These are phyloP conservation scores for Craspedostauros australis DNA, from an alignment of 108 stramenopile species.

Conservation along the genomic window DNA sequence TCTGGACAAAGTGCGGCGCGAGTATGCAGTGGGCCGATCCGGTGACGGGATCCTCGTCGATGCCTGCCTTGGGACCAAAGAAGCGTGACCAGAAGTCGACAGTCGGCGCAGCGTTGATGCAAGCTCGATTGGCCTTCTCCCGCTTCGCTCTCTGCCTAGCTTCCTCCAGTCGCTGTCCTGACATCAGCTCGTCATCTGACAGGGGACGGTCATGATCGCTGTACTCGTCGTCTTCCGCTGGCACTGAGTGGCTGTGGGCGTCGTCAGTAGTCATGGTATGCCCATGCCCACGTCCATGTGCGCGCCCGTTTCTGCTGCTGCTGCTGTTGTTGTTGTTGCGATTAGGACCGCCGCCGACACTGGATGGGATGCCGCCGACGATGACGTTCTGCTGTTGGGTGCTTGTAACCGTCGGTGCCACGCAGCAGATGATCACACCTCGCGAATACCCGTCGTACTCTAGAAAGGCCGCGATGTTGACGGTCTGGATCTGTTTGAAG, in stretches of 20 bases:
- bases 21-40: slow-evolving; percentile 93
- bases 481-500: slow-evolving; percentile 39
- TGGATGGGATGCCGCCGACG: too few relatives aligned
- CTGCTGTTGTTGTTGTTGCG: background rate
- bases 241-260: too few relatives aligned
- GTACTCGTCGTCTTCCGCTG: too few relatives aligned
- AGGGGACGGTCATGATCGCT: too few relatives aligned
- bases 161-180: too few relatives aligned
- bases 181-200: too few relatives aligned
- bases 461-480: slow-evolving; percentile 53
- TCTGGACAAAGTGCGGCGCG: slow-evolving; percentile 84
- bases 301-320: too few relatives aligned
- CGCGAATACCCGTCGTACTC: slow-evolving; percentile 60
- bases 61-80: slow-evolving; percentile 92
- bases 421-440: slow-evolving; percentile 75
- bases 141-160: background rate
- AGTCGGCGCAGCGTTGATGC: slow-evolving; percentile 2
- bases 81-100: slow-evolving; percentile 86
- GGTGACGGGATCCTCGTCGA: slow-evolving; percentile 96
- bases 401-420: background rate
- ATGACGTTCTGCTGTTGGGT: too few relatives aligned
- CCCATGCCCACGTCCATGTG: too few relatives aligned
- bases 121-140: slow-evolving; percentile 7
- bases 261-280: too few relatives aligned
- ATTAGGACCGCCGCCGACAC: too few relatives aligned